Evolutionary conservation across 2,329 filamentous ascomycete genomes (phyloP).

Genomic region (Capronia epimyces): DNA sequence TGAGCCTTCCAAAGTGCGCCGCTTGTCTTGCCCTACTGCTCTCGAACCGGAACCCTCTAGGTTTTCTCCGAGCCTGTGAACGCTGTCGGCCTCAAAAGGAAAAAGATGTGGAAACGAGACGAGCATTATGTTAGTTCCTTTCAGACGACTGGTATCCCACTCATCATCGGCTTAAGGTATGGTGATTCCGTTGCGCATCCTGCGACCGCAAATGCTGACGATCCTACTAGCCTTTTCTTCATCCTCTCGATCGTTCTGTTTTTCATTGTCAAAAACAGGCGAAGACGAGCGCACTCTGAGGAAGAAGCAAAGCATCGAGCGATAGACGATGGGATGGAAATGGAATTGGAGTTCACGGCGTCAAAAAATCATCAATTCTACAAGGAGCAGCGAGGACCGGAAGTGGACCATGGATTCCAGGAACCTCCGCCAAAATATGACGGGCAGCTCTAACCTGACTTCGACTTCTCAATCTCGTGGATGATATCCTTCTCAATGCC

Average conservation of each 20-base stretch:
- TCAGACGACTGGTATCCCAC: conserved; percentile 15
- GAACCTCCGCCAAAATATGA: conserved; percentile 12
- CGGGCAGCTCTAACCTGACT: conserved; percentile 33
- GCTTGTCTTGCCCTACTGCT: too few relatives aligned
- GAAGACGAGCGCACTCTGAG: conserved; percentile 7
- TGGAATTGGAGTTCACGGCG: conserved; percentile 9
- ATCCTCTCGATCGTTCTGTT: conserved; percentile 27
- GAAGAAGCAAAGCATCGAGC: conserved; percentile 14
- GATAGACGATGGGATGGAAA: conserved; percentile 18
- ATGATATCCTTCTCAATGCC: conserved; percentile 67
- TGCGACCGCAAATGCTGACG: neutral
- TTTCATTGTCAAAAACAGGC: conserved; percentile 17
- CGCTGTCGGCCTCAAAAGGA: neutral
- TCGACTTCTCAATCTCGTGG: conserved; percentile 61
- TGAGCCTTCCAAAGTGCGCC: too few relatives aligned
- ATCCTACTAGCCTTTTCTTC: conserved; percentile 29
- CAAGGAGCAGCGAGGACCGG: conserved; percentile 1
- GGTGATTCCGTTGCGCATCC: conserved; percentile 31
- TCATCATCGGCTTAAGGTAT: conserved; percentile 16
- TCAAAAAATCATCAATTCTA: conserved; percentile 5
- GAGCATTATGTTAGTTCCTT: conserved; percentile 10
- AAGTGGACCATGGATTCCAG: conserved; percentile 4
- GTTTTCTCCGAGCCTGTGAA: too few relatives aligned
- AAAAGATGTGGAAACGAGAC: conserved; percentile 10
- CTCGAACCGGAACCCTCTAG: too few relatives aligned